These are phyloP conservation scores for Kwoniella heveanensis DNA, from an alignment of 768 basidiomycete genomes.

Conservation along the genomic window DNA sequence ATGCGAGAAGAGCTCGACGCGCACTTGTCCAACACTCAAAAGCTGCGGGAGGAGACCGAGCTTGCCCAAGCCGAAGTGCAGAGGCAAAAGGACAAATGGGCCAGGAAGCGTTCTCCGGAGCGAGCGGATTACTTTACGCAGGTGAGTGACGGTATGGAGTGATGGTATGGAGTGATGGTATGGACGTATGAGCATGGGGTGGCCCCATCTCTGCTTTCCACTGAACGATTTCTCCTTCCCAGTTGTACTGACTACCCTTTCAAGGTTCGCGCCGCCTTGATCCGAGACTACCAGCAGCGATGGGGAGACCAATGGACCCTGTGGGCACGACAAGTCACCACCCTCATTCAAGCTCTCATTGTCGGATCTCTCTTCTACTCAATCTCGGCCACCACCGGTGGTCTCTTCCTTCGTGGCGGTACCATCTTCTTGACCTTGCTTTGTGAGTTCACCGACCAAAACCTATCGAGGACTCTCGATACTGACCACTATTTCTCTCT, in stretches of 20 bases:
- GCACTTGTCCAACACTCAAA: conserved; percentile 27
- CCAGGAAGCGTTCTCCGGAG: conserved; percentile 36
- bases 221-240: too few relatives aligned
- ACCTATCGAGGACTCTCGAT: background rate
- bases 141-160: too few relatives aligned
- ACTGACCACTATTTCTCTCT: too few relatives aligned
- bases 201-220: too few relatives aligned
- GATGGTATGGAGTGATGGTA: too few relatives aligned
- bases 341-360: conserved; percentile 59
- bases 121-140: conserved; percentile 33
- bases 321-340: conserved; percentile 48
- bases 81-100: conserved; percentile 36
- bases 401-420: conserved; percentile 76
- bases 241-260: too few relatives aligned
- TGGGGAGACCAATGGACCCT: conserved; percentile 51
- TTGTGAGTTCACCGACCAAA: conserved; percentile 15
- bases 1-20: conserved; percentile 45
- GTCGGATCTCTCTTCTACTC: conserved; percentile 70
- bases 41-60: conserved; percentile 27
- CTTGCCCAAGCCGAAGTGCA: conserved; percentile 29
- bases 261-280: conserved; percentile 43
- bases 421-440: conserved; percentile 71
- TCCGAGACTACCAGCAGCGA: conserved; percentile 44
- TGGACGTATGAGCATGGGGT: too few relatives aligned
- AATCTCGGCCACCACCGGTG: conserved; percentile 62